These are phyloP conservation scores for Solanum infundibuliforme DNA, from an alignment of 257 asterid species.

Conservation along the genomic window DNA sequence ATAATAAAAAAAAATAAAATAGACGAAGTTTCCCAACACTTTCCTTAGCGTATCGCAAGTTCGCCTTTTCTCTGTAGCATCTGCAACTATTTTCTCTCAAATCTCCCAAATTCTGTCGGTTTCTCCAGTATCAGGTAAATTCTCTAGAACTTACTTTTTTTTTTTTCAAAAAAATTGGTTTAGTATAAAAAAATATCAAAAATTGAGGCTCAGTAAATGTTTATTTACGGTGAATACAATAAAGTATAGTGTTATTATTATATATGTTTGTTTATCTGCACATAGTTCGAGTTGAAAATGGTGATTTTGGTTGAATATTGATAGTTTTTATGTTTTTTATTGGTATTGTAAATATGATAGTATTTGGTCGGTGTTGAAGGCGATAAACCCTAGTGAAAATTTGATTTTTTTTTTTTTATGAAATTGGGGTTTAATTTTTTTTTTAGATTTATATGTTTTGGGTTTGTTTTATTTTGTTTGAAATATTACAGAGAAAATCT, in stretches of 20 bases:
- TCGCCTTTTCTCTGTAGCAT: neutral
- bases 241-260: neutral
- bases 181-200: neutral
- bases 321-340: neutral
- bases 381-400: neutral
- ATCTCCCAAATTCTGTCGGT: neutral
- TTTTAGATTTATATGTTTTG: neutral
- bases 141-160: neutral
- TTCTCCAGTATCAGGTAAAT: neutral
- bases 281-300: neutral
- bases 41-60: neutral
- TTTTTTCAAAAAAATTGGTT: neutral
- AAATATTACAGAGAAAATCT: neutral
- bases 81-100: neutral
- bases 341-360: neutral
- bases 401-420: neutral
- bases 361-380: neutral
- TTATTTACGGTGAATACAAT: neutral
- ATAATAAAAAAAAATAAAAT: neutral
- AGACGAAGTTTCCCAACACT: neutral
- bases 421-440: neutral
- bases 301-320: neutral
- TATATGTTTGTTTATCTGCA: neutral
- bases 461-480: neutral
- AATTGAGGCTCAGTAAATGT: neutral